Evolutionary conservation across 2,329 filamentous ascomycete genomes (phyloP).

Genomic region (Trichophyton mentagrophytes): DNA sequence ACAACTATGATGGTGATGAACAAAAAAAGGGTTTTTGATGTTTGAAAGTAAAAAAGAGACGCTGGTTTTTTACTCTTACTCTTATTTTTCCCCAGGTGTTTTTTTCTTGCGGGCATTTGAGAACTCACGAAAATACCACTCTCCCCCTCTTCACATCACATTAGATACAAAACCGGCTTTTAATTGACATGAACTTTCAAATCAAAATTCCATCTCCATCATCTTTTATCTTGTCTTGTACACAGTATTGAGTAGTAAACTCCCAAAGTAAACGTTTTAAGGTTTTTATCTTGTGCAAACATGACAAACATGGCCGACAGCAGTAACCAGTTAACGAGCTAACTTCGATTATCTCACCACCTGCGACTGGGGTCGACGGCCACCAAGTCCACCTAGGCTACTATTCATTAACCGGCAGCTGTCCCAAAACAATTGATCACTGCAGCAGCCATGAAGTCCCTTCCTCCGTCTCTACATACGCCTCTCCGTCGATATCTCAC

Average conservation of each 20-base stretch:
- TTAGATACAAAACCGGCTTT: not conserved
- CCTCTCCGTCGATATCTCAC: slow-evolving; percentile 11
- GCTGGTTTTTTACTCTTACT: not conserved
- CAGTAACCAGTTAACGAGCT: too few relatives aligned
- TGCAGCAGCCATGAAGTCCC: slow-evolving; percentile 2
- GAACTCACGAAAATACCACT: slow-evolving; percentile 2
- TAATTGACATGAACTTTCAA: slow-evolving; percentile 2
- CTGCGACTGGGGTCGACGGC: not conserved
- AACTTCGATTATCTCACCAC: too few relatives aligned
- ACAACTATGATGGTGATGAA: slow-evolving; percentile 1
- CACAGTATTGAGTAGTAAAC: too few relatives aligned
- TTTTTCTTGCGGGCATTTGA: slow-evolving; percentile 1
- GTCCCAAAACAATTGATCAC: not conserved
- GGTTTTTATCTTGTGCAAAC: not conserved
- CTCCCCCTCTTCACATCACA: not conserved
- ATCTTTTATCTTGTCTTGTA: not conserved
- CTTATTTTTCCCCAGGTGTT: not conserved
- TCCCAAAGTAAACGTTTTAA: too few relatives aligned
- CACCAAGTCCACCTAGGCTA: not conserved
- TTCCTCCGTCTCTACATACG: slow-evolving; percentile 7
- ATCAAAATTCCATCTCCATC: not conserved
- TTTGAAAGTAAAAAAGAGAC: not conserved
- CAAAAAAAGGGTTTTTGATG: slow-evolving; percentile 5
- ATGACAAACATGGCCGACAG: not conserved
- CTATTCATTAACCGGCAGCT: not conserved